Conservation (phyloP, 345 rosid species). For the Eucalyptus erythrocorys region DNA sequence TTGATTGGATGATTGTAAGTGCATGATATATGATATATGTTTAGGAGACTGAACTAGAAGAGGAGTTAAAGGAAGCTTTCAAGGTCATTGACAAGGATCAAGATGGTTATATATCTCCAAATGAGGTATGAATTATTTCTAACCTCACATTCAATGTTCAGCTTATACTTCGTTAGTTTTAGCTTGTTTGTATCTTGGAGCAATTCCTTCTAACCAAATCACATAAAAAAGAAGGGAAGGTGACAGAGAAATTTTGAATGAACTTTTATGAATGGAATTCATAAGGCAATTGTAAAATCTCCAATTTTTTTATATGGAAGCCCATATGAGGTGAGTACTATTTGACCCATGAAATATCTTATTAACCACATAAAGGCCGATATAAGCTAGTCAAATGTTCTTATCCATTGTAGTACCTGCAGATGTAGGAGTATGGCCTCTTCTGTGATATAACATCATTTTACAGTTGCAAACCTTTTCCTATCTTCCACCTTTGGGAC, state of each 20-base stretch:
- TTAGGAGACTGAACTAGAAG: constrained; percentile 47
- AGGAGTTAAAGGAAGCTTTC: constrained; percentile 52
- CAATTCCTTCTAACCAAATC: neutral
- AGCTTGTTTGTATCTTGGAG: neutral
- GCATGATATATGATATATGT: neutral
- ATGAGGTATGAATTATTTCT: constrained; percentile 26
- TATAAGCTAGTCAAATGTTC: neutral
- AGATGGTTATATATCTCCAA: constrained; percentile 55
- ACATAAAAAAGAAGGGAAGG: neutral
- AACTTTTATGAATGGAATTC: neutral
- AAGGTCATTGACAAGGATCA: constrained; percentile 59
- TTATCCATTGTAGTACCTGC: neutral
- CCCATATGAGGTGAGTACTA: neutral
- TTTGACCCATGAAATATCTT: neutral
- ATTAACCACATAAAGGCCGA: neutral
- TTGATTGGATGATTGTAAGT: neutral
- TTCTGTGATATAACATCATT: neutral
- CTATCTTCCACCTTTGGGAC: neutral
- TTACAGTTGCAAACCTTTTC: neutral
- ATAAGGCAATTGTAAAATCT: neutral
- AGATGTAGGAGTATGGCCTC: neutral
- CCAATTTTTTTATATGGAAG: neutral
- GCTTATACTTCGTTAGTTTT: neutral
- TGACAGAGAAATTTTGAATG: neutral
- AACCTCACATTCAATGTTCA: neutral